These are phyloP conservation scores for Candida ascalaphidarum DNA, from an alignment of 805 yeast genomes.

Conservation along the genomic window DNA sequence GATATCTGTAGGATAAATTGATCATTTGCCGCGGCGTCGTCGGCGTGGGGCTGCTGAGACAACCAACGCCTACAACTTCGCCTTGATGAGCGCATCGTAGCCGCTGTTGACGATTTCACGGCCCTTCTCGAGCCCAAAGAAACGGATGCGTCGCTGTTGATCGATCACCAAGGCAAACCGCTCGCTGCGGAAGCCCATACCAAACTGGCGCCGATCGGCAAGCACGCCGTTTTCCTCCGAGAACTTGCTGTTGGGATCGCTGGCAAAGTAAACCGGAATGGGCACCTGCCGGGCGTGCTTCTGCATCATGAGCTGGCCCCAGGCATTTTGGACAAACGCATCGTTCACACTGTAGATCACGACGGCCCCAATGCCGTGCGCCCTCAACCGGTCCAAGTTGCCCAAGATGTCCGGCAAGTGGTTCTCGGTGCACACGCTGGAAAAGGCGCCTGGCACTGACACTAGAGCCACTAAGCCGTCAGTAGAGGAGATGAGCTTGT, in stretches of 20 bases:
- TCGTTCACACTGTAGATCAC: slow-evolving; percentile 33
- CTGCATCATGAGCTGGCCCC: slow-evolving; percentile 33
- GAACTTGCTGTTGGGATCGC: slow-evolving; percentile 30
- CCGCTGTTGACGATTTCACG: slow-evolving; percentile 28
- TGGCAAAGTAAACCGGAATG: slow-evolving; percentile 24
- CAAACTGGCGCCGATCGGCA: slow-evolving; percentile 25
- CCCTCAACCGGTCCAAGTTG: slow-evolving; percentile 16
- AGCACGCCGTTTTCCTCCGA: slow-evolving; percentile 20
- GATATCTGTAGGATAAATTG: too few relatives aligned
- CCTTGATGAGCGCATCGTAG: slow-evolving; percentile 25
- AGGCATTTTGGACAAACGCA: slow-evolving; percentile 34
- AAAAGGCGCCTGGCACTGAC: slow-evolving; percentile 36
- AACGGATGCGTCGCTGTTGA: slow-evolving; percentile 13
- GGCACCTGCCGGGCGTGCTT: slow-evolving; percentile 6
- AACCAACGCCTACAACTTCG: slow-evolving; percentile 24
- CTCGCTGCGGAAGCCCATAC: slow-evolving; percentile 30
- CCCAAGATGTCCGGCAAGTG: slow-evolving; percentile 32
- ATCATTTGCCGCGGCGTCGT: too few relatives aligned
- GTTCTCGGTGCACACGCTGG: slow-evolving; percentile 37
- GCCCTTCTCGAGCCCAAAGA: too few relatives aligned
- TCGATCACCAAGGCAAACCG: slow-evolving; percentile 31
- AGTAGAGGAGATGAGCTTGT: slow-evolving; percentile 16
- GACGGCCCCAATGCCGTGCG: slow-evolving; percentile 19
- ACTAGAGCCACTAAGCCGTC: slow-evolving; percentile 19
- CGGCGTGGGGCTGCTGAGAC: too few relatives aligned